phyloP scores from a whole-genome alignment of 257 asterid species.

The Ilex asprella region DNA sequence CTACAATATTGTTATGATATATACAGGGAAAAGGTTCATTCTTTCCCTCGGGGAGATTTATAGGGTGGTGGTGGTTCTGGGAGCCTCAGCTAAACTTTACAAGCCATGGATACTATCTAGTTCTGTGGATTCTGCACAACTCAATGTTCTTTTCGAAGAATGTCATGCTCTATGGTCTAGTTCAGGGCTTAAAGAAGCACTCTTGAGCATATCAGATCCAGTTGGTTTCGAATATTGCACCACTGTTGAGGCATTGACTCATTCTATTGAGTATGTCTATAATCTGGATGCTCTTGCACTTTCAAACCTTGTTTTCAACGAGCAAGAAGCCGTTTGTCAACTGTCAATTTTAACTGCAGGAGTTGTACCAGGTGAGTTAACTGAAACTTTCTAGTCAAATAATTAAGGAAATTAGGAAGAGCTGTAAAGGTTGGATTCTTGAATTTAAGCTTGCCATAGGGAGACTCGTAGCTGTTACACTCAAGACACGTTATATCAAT shows the following conservation, averaged over 20 bases:
- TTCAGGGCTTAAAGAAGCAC: conserved; percentile 64
- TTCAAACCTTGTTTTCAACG: conserved; percentile 37
- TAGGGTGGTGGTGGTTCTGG: conserved; percentile 60
- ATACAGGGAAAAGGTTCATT: conserved; percentile 53
- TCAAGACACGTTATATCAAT: too few relatives aligned
- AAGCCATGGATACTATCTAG: conserved; percentile 60
- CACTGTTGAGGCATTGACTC: conserved; percentile 23
- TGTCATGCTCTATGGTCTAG: conserved; percentile 54
- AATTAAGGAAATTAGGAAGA: neutral
- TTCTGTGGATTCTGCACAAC: conserved; percentile 29
- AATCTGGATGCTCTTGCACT: conserved; percentile 52
- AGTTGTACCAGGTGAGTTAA: conserved; percentile 52
- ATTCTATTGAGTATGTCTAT: conserved; percentile 40
- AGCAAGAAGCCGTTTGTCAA: conserved; percentile 37
- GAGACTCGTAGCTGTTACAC: too few relatives aligned
- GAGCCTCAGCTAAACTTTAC: conserved; percentile 59
- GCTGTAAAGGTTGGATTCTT: too few relatives aligned
- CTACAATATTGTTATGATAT: conserved; percentile 11
- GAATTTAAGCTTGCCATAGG: too few relatives aligned
- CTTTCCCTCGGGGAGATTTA: conserved; percentile 71
- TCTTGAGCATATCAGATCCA: conserved; percentile 34
- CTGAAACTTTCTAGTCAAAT: neutral
- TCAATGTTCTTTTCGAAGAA: conserved; percentile 43
- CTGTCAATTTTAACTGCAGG: conserved; percentile 52
- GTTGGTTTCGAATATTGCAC: conserved; percentile 18